Evolutionary conservation across 495 filamentous ascomycete species (phyloP), one percentile per base, ranked within the genome.

Genomic region (Penicillium atrosanguineum): DNA sequence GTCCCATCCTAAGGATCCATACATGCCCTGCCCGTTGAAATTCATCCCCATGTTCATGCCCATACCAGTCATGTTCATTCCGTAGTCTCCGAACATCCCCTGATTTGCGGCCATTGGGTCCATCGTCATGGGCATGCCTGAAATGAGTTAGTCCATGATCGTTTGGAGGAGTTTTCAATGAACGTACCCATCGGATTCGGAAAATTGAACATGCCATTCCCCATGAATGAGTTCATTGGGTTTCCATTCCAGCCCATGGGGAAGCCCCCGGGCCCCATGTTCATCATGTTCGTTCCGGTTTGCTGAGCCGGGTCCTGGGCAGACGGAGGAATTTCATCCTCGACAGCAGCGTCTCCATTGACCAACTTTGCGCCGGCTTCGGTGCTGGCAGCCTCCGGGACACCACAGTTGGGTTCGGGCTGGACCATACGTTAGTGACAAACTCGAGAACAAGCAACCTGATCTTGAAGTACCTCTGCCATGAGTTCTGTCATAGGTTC

Each of bases 21-120:
- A 82, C 70, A 77, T 79, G 62, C 76, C 75, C 68, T 83, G 80
- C 61, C 78, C 80, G 72, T 85, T 83, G 79, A 83, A 92, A 60
- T 86, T 88, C 77, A 80, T 74, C 74, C 86, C 88, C 83, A 87
- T 86, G 62, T 85, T 85, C 89, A 94, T 91, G 71, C 86, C 88
- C 89, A 91, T 91, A 78, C 86, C 87, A 83, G 85, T 86, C 87
- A 93, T 93, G 81, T 87, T 89, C 87, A 91, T 91, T 77, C 86
- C 86, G 74, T 85, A 93, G 53, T 87, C 89, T 71, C 87, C 86
- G 81, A 88, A 89, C 87, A 95, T 93, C 69, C 83, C 86, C 72
- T 94, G 88, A 71, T 75, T 76, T 83, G 90, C 89, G 75, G 79
- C 78, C 88, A 92, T 92, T 61, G 88, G 89, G 78, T 91, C 89